Base-by-base conservation (phyloP, 2,329 filamentous ascomycete species). In the Fusarium succisae region DNA sequence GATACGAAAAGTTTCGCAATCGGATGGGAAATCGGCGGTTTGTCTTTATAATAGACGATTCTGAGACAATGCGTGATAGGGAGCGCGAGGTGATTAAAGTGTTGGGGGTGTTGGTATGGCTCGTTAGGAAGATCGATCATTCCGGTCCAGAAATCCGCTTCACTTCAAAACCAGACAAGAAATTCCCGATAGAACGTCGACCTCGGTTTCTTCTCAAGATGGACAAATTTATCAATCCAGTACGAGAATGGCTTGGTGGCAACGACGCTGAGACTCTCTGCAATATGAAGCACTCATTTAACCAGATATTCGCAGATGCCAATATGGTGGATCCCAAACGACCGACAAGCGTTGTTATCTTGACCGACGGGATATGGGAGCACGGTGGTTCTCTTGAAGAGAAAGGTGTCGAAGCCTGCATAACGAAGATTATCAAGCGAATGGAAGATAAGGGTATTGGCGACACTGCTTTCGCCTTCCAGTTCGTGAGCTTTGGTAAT, bases 401-500 rank as follows among this genome's bases (percentile, higher is more conserved):
- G 5, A 43, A 37, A 11, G 45, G 45, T 5, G 64, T 69, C 0
- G 63, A 64, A 10, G 41, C 24, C 3, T 71, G 35, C 7, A 65
- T 74, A 37, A 9, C 38, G 8, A 59, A n/a, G 7, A 28, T 71
- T 4, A 43, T 71, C 4, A 50, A 7, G 3, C 48, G 18, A 3
- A 73, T 70, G 66, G 26, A 47, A 2, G 7, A 45, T 0, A 63
- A 30, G 5, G 20, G 35, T 0, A 37, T 73, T 13, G 28, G 22
- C 0, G 48, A 60, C 7, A 71, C 70, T 1, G 41, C 38, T 2
- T 66, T 74, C 4, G 37, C 39, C 5, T 65, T 74, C 6, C 72
- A 74, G 15, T 74, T 74, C 20, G 57, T 74, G 14, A 73, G 66
- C 11, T 74, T 73, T 22, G 72, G 70, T 2, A 41, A 69, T 6